Base-by-base conservation (phyloP, 768 basidiomycete species). In the Mycena olivaceomarginata region DNA sequence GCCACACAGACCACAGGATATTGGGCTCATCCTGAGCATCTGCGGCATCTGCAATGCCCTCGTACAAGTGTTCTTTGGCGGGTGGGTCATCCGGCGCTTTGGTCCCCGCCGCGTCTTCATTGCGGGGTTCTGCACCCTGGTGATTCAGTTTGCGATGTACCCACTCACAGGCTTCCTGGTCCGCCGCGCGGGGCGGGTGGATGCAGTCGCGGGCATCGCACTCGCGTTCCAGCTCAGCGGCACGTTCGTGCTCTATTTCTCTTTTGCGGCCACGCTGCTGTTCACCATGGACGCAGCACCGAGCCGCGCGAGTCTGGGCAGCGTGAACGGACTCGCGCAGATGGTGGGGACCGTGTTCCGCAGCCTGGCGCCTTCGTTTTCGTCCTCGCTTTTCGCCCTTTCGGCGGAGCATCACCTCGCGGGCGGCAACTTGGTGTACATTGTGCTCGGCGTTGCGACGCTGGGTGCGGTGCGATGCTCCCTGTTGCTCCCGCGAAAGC, bases 381-480 rank as follows among this genome's bases (percentile, higher is more conserved):
- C 93, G 2, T 92, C 91, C 67, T 93, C 94, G 40, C 86, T 94
- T 68, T 95, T 93, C 85, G 93, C 95, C 22, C 80, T 95, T 48
- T 94, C 94, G 0, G 90, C 93, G 56, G 87, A 90, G 46, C 86
- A 87, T 65, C 82, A 89, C 41, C 88, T 91, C 74, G 82, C 92
- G 51, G 90, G 90, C 4, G 93, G 93, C 5, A 83, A 88, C 72
- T 83, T 94, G 31, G 93, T 93, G 5, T 93, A 94, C 77, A 86
- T 85, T 74, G 80, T 86, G 51, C 83, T 90, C 20, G 78, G 87
- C 16, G 75, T 71, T 1, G 60, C 86, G 16, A 82, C 83, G 8
- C 72, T 82, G 16, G 67, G 84, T 20, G 82, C 86, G 15, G 66
- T 88, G 51, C 80, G 82, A 46, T 80, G 86, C 71, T 83, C 85